phyloP scores from a whole-genome alignment of 2,329 filamentous ascomycete species.

The Hypoxylon sp. region DNA sequence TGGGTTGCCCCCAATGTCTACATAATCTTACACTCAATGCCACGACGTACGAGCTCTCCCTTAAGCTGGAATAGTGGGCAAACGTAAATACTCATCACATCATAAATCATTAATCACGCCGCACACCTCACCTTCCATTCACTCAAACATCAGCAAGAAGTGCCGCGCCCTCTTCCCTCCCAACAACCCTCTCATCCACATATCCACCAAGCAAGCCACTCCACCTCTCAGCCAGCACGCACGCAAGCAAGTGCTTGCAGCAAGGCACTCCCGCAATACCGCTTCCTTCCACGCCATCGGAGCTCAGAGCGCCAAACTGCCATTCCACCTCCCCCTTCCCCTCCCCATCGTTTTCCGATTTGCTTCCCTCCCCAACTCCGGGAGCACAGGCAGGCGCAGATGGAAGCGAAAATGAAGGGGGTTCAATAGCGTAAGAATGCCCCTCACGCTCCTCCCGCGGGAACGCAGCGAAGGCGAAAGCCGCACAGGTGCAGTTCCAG shows the following conservation, averaged over 20 bases:
- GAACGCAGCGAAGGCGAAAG: slow-evolving; percentile 83
- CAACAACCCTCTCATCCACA: slow-evolving; percentile 68
- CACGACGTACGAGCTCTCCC: background rate
- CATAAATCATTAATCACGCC: slow-evolving; percentile 13
- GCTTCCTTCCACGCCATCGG: slow-evolving; percentile 54
- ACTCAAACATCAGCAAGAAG: slow-evolving; percentile 67
- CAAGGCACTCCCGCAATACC: slow-evolving; percentile 64
- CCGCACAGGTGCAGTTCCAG: slow-evolving; percentile 93
- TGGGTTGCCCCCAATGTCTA: background rate
- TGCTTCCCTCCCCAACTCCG: slow-evolving; percentile 21
- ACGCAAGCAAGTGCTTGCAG: slow-evolving; percentile 94
- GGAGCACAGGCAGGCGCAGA: no score
- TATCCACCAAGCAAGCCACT: slow-evolving; percentile 67
- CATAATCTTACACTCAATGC: background rate
- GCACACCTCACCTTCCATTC: background rate
- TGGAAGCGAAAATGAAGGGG: background rate
- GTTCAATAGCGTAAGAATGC: slow-evolving; percentile 2
- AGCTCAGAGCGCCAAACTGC: slow-evolving; percentile 55
- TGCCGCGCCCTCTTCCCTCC: slow-evolving; percentile 79
- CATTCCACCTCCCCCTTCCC: slow-evolving; percentile 49
- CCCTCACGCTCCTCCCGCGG: slow-evolving; percentile 51
- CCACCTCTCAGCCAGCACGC: slow-evolving; percentile 80
- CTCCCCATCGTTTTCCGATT: slow-evolving; percentile 24
- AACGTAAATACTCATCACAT: slow-evolving; percentile 12
- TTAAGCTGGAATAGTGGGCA: background rate